Conservation (phyloP, 106 monocot genomes). For the Cymbidium sinense region DNA sequence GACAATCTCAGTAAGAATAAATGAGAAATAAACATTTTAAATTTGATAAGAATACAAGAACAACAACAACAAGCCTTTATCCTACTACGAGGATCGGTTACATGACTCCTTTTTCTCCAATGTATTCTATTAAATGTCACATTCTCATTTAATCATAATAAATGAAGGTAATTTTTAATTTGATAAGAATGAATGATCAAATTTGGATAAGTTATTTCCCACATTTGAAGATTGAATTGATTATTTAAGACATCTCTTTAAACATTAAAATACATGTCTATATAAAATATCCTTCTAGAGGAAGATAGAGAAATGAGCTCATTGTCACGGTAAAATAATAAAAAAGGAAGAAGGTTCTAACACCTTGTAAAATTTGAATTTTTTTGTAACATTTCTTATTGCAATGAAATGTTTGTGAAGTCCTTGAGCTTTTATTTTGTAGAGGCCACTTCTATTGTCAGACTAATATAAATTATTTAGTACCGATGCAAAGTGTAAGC, state of each 20-base stretch:
- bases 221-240: not conserved
- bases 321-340: not conserved
- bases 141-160: too few relatives aligned
- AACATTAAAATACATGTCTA: not conserved
- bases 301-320: too few relatives aligned
- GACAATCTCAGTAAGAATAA: not conserved
- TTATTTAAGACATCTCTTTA: not conserved
- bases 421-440: not conserved
- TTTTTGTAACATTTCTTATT: not conserved
- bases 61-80: too few relatives aligned
- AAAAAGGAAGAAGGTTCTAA: not conserved
- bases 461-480: not conserved
- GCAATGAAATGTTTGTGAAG: not conserved
- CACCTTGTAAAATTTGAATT: not conserved
- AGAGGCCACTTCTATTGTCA: not conserved
- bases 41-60: not conserved
- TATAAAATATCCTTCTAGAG: not conserved
- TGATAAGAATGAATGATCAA: not conserved
- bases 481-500: not conserved
- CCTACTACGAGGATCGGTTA: too few relatives aligned
- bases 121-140: too few relatives aligned
- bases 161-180: too few relatives aligned
- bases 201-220: not conserved
- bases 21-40: not conserved
- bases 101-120: too few relatives aligned